These are phyloP conservation scores for Triticum urartu DNA, from an alignment of 176 grass and related monocot genomes.

Conservation along the genomic window DNA sequence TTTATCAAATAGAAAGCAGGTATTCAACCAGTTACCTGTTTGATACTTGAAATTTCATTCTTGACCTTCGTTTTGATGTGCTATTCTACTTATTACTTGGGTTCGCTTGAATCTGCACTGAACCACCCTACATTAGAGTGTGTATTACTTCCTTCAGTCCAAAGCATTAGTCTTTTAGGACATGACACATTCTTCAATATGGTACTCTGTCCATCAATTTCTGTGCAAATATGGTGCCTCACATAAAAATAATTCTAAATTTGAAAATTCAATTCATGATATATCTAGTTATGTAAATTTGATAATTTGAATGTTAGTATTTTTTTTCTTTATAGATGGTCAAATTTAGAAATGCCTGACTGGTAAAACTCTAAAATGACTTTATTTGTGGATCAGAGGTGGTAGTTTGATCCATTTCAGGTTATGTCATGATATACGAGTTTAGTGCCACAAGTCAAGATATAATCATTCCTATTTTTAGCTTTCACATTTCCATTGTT, in stretches of 20 bases:
- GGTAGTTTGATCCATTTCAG: slow-evolving; percentile 29
- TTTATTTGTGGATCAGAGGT: not conserved
- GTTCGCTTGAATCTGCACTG: not conserved
- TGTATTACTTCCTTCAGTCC: not conserved
- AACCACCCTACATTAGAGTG: not conserved
- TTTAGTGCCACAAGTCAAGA: not conserved
- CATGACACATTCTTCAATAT: not conserved
- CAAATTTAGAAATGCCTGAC: not conserved
- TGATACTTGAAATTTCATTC: slow-evolving; percentile 18
- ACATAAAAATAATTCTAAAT: not conserved
- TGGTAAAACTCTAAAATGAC: not conserved
- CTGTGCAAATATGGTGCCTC: not conserved
- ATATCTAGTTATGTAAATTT: not conserved
- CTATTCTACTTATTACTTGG: not conserved
- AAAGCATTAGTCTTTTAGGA: not conserved
- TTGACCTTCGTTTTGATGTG: slow-evolving; percentile 12
- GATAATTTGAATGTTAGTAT: not conserved
- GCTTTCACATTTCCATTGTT: not conserved
- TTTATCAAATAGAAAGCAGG: slow-evolving; percentile 86
- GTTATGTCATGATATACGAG: not conserved
- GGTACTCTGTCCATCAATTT: not conserved
- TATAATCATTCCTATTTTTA: not conserved
- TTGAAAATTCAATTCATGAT: not conserved
- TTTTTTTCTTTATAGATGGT: not conserved
- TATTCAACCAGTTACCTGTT: slow-evolving; percentile 33